Evolutionary conservation across 148 eudicot species (phyloP).

Genomic region (Salicornia ramosissima): DNA sequence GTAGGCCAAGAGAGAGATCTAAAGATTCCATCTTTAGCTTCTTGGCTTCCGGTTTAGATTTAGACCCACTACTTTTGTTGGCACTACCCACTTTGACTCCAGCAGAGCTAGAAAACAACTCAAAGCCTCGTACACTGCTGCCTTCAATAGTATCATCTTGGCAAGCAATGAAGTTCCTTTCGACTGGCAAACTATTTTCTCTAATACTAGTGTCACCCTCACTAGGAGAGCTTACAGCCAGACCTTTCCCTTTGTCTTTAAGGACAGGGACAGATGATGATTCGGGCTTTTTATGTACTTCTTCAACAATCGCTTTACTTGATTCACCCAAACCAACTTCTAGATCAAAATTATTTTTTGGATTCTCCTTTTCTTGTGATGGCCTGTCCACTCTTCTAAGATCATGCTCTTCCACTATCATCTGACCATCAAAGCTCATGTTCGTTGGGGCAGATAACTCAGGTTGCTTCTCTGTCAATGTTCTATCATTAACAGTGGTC

Average conservation of each 20-base stretch:
- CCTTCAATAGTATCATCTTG: constrained; percentile 60
- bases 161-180: constrained; percentile 39
- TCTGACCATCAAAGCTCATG: constrained; percentile 20
- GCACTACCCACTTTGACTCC: constrained; percentile 48
- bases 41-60: constrained; percentile 56
- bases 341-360: constrained; percentile 28
- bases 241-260: constrained; percentile 83
- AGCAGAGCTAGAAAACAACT: constrained; percentile 59
- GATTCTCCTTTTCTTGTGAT: constrained; percentile 22
- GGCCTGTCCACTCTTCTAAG: constrained; percentile 19
- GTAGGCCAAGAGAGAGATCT: constrained; percentile 90
- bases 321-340: constrained; percentile 40
- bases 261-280: constrained; percentile 21
- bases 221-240: constrained; percentile 43
- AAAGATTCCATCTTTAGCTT: constrained; percentile 59
- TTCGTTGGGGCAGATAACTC: constrained; percentile 24
- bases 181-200: constrained; percentile 37
- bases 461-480: constrained; percentile 18
- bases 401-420: constrained; percentile 32
- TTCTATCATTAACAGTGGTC: constrained; percentile 20
- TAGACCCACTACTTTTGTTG: constrained; percentile 26
- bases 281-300: constrained; percentile 31
- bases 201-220: constrained; percentile 31
- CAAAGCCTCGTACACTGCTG: constrained; percentile 68
- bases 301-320: constrained; percentile 29